Conservation (phyloP, 805 yeast species). For the Candida railenensis region DNA sequence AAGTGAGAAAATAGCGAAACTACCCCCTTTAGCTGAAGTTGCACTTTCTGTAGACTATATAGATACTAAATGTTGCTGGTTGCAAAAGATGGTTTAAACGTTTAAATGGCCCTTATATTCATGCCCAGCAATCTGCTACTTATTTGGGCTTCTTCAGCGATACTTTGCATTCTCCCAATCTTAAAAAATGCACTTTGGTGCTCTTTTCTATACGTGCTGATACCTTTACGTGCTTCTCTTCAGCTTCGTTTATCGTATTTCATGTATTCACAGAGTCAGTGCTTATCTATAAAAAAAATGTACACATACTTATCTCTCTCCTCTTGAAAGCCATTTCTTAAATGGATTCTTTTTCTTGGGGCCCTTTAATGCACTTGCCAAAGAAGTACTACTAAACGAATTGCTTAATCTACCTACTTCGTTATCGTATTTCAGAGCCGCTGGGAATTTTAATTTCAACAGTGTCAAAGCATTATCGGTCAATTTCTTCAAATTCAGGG, state of each 20-base stretch:
- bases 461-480: slow-evolving; percentile 31
- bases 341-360: slow-evolving; percentile 34
- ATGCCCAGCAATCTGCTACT: too few species aligned
- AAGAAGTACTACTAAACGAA: slow-evolving; percentile 23
- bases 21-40: too few species aligned
- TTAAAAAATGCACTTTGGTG: too few species aligned
- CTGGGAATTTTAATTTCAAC: slow-evolving; percentile 32
- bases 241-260: not conserved
- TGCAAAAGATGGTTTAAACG: too few species aligned
- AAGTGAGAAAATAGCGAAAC: too few species aligned
- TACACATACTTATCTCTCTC: not conserved
- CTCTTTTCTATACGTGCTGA: too few species aligned
- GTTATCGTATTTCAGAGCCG: slow-evolving; percentile 11
- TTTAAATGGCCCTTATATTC: too few species aligned
- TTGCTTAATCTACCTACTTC: slow-evolving; percentile 13
- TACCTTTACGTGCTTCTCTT: too few species aligned
- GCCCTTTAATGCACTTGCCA: slow-evolving; percentile 19
- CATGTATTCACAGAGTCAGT: not conserved
- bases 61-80: too few species aligned
- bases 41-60: too few species aligned
- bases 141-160: too few species aligned
- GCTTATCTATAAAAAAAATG: not conserved
- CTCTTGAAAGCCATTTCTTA: slow-evolving; percentile 37
- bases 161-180: too few species aligned
- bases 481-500: slow-evolving; percentile 25